Conservation (phyloP, 75 land plant genomes). For the Sequoia sempervirens region DNA sequence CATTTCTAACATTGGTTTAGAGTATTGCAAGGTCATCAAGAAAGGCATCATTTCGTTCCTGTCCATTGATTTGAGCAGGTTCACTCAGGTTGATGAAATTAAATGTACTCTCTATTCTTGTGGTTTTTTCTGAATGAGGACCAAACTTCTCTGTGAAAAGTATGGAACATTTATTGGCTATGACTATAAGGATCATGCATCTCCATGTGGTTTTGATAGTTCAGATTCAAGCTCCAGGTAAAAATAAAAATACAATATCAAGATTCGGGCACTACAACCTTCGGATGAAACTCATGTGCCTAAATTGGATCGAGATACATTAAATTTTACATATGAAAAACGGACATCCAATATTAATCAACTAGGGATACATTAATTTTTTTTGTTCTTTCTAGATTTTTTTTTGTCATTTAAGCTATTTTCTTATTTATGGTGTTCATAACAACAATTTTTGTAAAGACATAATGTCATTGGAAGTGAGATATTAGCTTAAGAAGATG, state of each 20-base stretch:
- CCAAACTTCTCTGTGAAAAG: constrained; percentile 46
- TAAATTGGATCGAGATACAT: neutral
- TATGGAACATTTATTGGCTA: constrained; percentile 45
- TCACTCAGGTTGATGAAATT: constrained; percentile 44
- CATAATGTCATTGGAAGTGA: too few relatives aligned
- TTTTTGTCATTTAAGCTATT: neutral
- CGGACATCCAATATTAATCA: neutral
- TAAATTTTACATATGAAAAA: constrained; percentile 13
- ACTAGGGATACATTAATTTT: neutral
- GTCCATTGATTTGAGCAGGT: constrained; percentile 52
- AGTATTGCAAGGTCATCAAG: constrained; percentile 44
- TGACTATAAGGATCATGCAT: constrained; percentile 25
- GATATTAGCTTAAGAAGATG: neutral
- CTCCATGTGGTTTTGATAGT: neutral
- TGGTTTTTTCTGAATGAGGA: constrained; percentile 30
- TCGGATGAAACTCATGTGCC: too few relatives aligned
- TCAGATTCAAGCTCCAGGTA: constrained; percentile 11
- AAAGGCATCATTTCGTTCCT: constrained; percentile 56
- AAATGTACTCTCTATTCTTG: constrained; percentile 31
- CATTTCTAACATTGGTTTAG: constrained; percentile 33
- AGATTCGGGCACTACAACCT: too few relatives aligned
- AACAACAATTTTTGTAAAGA: neutral
- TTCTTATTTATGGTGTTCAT: neutral
- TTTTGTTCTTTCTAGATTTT: neutral
- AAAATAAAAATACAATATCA: constrained; percentile 16